Percentiles rank a stretch among this genome's conserved stretches.
phyloP scores from a whole-genome alignment of 2,329 filamentous ascomycete species.

The Arthrobotrys sphaeroides region DNA sequence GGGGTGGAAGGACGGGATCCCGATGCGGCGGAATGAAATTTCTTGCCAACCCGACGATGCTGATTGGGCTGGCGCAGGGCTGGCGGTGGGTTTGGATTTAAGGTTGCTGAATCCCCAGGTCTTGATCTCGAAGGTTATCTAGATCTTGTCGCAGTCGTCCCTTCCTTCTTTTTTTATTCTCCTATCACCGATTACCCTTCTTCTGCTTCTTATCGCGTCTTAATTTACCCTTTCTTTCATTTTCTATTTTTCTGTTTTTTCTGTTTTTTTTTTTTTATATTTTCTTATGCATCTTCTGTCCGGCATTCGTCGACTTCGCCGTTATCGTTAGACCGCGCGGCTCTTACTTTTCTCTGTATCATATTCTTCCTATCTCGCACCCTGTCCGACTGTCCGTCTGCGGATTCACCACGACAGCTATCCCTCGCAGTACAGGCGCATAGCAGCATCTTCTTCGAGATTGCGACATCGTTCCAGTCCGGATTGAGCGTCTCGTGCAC shows the following conservation, averaged over 20 bases:
- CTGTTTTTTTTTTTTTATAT: background rate
- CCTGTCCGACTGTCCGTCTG: conserved; percentile 30
- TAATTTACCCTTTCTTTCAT: conserved; percentile 2
- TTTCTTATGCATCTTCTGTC: background rate
- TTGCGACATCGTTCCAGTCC: conserved; percentile 43
- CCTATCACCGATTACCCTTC: background rate
- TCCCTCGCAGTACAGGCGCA: background rate
- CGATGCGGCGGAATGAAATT: conserved; percentile 1
- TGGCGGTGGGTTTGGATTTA: conserved; percentile 24
- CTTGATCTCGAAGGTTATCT: background rate
- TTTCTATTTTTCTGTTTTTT: background rate
- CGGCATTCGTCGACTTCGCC: background rate
- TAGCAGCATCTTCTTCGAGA: conserved; percentile 5
- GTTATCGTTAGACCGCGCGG: background rate
- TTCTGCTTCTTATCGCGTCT: background rate
- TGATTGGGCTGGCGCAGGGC: background rate
- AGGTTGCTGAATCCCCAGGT: conserved; percentile 18
- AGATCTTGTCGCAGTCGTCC: background rate
- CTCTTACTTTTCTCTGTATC: conserved; percentile 1
- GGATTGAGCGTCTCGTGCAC: background rate
- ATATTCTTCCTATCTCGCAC: conserved; percentile 34
- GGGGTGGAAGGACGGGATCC: background rate
- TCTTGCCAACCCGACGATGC: background rate
- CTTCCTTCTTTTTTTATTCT: conserved; percentile 4
- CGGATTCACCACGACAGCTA: background rate